Base-by-base conservation (phyloP, 1,284 basidiomycete genomes). In the Rhodofomes roseus region DNA sequence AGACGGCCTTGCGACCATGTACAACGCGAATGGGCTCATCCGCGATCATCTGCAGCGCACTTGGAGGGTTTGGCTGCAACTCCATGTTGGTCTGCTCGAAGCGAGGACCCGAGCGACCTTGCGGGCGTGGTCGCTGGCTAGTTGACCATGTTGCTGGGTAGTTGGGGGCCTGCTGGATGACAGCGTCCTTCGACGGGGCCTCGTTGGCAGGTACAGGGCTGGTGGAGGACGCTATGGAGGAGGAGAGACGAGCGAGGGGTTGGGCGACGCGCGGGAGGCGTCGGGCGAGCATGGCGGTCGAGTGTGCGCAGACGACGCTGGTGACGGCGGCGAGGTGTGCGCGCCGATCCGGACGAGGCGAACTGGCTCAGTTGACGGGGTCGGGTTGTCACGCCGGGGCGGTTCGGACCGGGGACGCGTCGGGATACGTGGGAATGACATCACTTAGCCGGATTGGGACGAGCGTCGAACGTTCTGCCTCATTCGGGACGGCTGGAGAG, bases 41-140 rank as follows among this genome's bases (percentile, higher is more conserved):
- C 55, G 82, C 81, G 66, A 98, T 85, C 71, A 98, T 81, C 65
- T 91, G 89, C 88, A 98, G 95, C 2, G 96, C 96, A 62, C 92
- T 93, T 64, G 90, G 79, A n/a, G 95, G 90, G 62, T 86, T 85
- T 0, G 96, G 96, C 74, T 99, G 96, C 59, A 94, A 79, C 51
- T 87, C 85, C 81, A 95, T 85, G 46, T 78, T 77, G 22, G 92
- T 92, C 79, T 98, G 96, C 78, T 98, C 96, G 71, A 98, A 98
- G 29, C 95, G 86, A 18, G 94, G 90, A 55, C 85, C 83, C 12
- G 81, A 81, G 34, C 72, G 74, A 53, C 75, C 72, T 18, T 72
- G 74, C 16, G 89, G 85, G 52, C 90, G 87, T 27, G 82, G 76
- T 34, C 72, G 77, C 76, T 95, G 93, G 71, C 74, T 86, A 25